These are phyloP conservation scores for Stemphylium beticola DNA, from an alignment of 2,329 filamentous ascomycete species.

Conservation along the genomic window DNA sequence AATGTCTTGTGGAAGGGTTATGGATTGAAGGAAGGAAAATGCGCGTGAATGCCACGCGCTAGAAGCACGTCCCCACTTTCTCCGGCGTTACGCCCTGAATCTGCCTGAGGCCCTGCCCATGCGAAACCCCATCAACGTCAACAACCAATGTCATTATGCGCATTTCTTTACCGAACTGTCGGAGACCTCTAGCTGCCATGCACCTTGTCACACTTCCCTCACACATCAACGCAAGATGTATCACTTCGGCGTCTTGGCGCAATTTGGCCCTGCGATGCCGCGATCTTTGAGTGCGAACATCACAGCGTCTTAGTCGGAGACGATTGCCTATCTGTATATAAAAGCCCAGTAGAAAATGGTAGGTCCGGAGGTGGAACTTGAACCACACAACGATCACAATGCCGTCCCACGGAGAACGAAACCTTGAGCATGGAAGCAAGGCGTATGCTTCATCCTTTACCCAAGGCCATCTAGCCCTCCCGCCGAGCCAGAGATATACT, in stretches of 20 bases:
- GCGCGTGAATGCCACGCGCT: constrained; percentile 3
- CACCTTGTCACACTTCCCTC: constrained; percentile 9
- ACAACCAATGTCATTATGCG: constrained; percentile 1
- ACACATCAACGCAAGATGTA: constrained; percentile 8
- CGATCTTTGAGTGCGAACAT: not conserved
- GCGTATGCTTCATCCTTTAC: constrained; percentile 66
- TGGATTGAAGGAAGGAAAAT: not conserved
- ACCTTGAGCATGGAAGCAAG: constrained; percentile 64
- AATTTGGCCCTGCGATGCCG: constrained; percentile 2
- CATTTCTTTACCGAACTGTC: not conserved
- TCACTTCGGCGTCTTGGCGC: constrained; percentile 7
- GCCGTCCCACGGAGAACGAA: constrained; percentile 59
- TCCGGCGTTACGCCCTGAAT: constrained; percentile 1
- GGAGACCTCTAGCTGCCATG: constrained; percentile 5
- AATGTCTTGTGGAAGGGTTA: not conserved
- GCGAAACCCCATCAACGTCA: not conserved
- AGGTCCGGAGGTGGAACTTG: not conserved
- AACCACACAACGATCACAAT: constrained; percentile 27
- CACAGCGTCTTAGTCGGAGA: not conserved
- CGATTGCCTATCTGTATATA: constrained; percentile 1
- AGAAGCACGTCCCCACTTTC: constrained; percentile 6
- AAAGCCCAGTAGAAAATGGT: not conserved
- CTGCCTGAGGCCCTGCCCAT: constrained; percentile 1
- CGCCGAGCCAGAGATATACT: constrained; percentile 72
- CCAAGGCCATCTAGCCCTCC: constrained; percentile 70